These are phyloP conservation scores for Beta macrorhiza DNA, from an alignment of 179 eudicot species.

Conservation along the genomic window DNA sequence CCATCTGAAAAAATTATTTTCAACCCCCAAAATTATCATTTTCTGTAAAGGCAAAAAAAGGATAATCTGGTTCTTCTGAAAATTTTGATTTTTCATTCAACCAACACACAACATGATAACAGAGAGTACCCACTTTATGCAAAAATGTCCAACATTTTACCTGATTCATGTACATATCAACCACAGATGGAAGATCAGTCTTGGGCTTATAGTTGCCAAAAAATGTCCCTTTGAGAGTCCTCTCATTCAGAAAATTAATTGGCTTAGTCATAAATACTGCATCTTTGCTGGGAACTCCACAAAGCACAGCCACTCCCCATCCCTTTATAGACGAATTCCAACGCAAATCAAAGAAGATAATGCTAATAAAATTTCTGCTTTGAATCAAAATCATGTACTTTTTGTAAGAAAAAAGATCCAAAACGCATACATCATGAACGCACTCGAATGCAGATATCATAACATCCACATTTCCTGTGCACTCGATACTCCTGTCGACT, in stretches of 20 bases:
- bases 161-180: conserved; percentile 51
- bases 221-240: conserved; percentile 52
- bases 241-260: conserved; percentile 43
- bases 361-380: not conserved
- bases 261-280: conserved; percentile 47
- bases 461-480: conserved; percentile 46
- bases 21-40: too few relatives aligned
- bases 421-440: conserved; percentile 42
- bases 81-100: too few relatives aligned
- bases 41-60: too few relatives aligned
- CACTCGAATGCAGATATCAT: conserved; percentile 60
- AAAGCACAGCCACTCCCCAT: conserved; percentile 58
- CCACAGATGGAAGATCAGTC: conserved; percentile 46
- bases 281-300: conserved; percentile 51
- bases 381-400: too few relatives aligned
- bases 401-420: not conserved
- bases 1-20: too few relatives aligned
- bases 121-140: not conserved
- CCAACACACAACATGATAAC: too few relatives aligned
- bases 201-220: conserved; percentile 53
- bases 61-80: too few relatives aligned
- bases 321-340: conserved; percentile 28
- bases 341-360: not conserved
- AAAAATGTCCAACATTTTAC: not conserved
- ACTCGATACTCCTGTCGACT: conserved; percentile 52